Percentiles rank a stretch among this genome's conserved stretches.
These are phyloP conservation scores for Lolium rigidum DNA, from an alignment of 176 grass and related monocot genomes.

Conservation along the genomic window DNA sequence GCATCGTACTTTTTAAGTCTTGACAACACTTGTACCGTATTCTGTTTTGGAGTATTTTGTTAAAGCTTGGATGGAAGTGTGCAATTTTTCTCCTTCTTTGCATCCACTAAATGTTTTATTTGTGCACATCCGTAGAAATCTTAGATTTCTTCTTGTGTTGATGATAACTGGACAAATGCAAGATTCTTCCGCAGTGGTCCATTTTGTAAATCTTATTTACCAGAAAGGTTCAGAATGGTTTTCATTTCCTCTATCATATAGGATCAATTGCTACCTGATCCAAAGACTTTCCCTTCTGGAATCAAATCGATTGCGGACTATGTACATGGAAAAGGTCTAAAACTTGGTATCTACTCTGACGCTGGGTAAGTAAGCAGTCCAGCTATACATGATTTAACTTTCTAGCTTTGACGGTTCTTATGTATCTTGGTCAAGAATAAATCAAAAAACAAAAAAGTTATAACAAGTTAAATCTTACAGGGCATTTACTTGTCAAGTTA, in stretches of 20 bases:
- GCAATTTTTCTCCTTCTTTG: neutral
- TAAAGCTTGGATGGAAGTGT: neutral
- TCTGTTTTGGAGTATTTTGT: neutral
- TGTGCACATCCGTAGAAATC: neutral
- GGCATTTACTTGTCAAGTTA: conserved; percentile 88
- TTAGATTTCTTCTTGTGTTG: neutral
- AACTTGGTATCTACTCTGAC: conserved; percentile 97
- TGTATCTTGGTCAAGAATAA: conserved; percentile 20
- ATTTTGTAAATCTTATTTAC: neutral
- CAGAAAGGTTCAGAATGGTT: neutral
- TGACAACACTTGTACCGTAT: neutral
- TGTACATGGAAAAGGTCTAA: conserved; percentile 85
- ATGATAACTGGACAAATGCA: neutral
- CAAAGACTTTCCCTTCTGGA: conserved; percentile 87
- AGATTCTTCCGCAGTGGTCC: neutral
- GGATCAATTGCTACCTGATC: conserved; percentile 83
- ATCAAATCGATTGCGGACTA: conserved; percentile 92
- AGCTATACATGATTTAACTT: conserved; percentile 16
- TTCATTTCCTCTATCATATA: conserved; percentile 40
- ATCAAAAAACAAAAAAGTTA: conserved; percentile 10
- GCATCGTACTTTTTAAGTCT: neutral
- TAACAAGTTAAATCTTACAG: conserved; percentile 62
- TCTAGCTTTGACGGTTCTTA: conserved; percentile 24
- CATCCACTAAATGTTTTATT: neutral
- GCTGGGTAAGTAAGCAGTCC: conserved; percentile 74